Evolutionary conservation across 805 yeast species (phyloP), one percentile per base, ranked within the genome.

Genomic region (Cyberlindnera euphorbiiphila): DNA sequence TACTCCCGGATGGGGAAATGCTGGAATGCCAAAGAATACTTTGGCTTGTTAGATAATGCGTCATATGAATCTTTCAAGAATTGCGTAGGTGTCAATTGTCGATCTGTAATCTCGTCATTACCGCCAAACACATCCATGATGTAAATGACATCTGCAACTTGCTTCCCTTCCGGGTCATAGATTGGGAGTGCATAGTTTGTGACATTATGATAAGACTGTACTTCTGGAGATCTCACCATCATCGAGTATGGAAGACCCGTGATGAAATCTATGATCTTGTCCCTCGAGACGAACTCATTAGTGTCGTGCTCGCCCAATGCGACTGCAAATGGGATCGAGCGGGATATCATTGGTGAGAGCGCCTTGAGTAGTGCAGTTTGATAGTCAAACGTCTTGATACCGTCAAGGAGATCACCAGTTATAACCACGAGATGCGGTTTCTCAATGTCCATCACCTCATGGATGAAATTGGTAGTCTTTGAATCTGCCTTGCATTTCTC

Each of bases 1-100:
- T 72, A 79, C 49, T 81, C 85, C 1, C 78, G 77, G 19, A 80
- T 54, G 1, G 87, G 88, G 17, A 74, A 73, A 54, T 80, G 85
- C 65, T 78, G 79, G 48, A 80, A 81, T 2, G 78, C 80, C 71
- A 81, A 68, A 4, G 76, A 62, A 44, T 75, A 52, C 18, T 54
- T 43, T 11, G 61, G 50, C 18, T 51, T 49, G 15, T 45, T 43
- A 26, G 53, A 46, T 12, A 61, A 41, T 3, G 43, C 24, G 12
- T 49, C 43, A 22, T 51, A 38, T 29, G 54, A 17, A 42, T 43
- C 41, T 59, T 62, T 5, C 64, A 40, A 59, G 64, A 68, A 26
- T 51, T 49, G 29, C 64, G 47, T 45, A 20, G 38, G 20, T 23
- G 44, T 12, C 70, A 37, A 28, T 14, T n/a, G 8, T 17, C 36